Conservation (phyloP, 31 red algal species). For the Odonthalia washingtoniensis region DNA sequence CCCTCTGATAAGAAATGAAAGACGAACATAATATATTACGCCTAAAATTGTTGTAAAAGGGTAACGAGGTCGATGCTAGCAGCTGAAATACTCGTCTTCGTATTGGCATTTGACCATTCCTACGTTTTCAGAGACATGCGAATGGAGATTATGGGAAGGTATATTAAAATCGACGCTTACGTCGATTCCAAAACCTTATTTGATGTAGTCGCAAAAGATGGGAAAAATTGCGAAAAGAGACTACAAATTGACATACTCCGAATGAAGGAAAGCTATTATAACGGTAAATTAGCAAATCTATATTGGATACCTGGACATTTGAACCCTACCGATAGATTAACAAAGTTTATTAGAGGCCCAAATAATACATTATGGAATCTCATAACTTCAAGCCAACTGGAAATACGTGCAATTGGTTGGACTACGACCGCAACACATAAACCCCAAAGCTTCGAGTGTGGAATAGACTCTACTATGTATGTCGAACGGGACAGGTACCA, state of each 20-base stretch:
- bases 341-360: neutral
- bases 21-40: neutral
- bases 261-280: neutral
- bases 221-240: neutral
- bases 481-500: no score
- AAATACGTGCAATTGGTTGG: neutral
- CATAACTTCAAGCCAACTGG: neutral
- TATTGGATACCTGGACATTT: neutral
- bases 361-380: neutral
- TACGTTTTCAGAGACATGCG: neutral
- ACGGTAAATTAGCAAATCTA: neutral
- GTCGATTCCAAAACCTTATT: neutral
- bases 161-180: neutral
- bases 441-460: no score
- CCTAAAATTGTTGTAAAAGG: neutral
- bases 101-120: neutral
- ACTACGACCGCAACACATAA: no score
- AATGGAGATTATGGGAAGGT: neutral
- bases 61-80: neutral
- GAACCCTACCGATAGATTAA: neutral
- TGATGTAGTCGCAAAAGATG: neutral
- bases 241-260: neutral
- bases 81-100: neutral
- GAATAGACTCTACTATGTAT: no score
- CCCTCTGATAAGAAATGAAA: neutral